Conservation (phyloP, 768 basidiomycete genomes). For the Termitomyces sp. region DNA sequence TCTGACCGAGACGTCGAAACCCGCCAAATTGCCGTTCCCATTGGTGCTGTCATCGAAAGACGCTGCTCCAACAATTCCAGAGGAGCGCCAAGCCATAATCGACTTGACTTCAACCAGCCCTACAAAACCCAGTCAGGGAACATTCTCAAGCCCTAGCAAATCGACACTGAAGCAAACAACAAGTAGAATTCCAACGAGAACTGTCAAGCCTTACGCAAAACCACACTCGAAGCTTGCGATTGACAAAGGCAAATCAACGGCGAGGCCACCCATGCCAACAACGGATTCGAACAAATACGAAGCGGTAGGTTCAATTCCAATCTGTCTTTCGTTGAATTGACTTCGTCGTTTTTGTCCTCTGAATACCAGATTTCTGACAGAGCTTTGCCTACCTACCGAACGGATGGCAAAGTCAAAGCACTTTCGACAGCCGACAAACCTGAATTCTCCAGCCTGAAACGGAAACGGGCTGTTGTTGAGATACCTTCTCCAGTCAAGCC, state of each 20-base stretch:
- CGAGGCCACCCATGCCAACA: conserved; percentile 18
- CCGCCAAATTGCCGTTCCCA: conserved; percentile 32
- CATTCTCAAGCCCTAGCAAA: conserved; percentile 30
- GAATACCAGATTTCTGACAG: neutral
- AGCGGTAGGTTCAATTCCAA: neutral
- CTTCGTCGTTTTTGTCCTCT: neutral
- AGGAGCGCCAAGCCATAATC: conserved; percentile 22
- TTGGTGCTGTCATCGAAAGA: conserved; percentile 19
- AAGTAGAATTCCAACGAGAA: conserved; percentile 59
- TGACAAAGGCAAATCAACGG: conserved; percentile 8
- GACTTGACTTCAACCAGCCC: conserved; percentile 5
- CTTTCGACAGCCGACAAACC: neutral
- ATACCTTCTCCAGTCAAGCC: conserved; percentile 23
- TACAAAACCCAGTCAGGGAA: conserved; percentile 18
- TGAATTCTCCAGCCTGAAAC: conserved; percentile 27
- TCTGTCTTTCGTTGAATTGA: neutral
- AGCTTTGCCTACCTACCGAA: neutral
- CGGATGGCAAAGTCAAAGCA: neutral
- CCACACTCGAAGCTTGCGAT: conserved; percentile 17
- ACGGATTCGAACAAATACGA: conserved; percentile 15
- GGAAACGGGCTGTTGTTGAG: conserved; percentile 37
- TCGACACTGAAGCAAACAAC: conserved; percentile 48
- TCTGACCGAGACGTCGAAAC: conserved; percentile 1
- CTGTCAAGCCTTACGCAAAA: conserved; percentile 57
- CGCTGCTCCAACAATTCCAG: conserved; percentile 23